These are phyloP conservation scores for Astrocystis sublimbata DNA, from an alignment of 495 filamentous ascomycete genomes.

Conservation along the genomic window DNA sequence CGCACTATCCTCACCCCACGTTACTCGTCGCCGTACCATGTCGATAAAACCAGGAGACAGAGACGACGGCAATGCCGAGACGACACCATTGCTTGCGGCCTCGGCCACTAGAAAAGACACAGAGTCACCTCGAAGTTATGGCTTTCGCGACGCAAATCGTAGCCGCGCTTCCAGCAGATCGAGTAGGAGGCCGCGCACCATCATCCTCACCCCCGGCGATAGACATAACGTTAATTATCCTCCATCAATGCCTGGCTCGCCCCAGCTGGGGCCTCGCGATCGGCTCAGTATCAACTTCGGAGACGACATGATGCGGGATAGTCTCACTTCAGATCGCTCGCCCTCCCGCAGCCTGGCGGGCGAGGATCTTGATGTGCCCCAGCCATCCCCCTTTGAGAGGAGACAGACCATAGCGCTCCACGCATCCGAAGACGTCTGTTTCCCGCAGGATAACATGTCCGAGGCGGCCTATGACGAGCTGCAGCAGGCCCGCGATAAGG, in stretches of 20 bases:
- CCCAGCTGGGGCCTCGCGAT: constrained; percentile 55
- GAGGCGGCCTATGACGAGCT: constrained; percentile 78
- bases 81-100: constrained; percentile 52
- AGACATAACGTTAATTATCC: constrained; percentile 91
- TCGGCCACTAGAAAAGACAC: constrained; percentile 32
- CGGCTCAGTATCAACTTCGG: constrained; percentile 65
- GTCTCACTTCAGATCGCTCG: constrained; percentile 49
- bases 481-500: constrained; percentile 27
- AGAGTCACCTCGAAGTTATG: constrained; percentile 37
- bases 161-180: constrained; percentile 45
- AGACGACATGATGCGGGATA: constrained; percentile 72
- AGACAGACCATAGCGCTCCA: constrained; percentile 50
- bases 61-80: constrained; percentile 52
- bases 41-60: constrained; percentile 9
- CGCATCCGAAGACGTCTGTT: constrained; percentile 90
- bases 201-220: constrained; percentile 39
- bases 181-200: constrained; percentile 35
- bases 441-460: constrained; percentile 75
- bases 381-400: constrained; percentile 42
- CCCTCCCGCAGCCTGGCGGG: constrained; percentile 47
- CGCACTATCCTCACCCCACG: constrained; percentile 35
- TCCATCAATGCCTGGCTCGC: constrained; percentile 86
- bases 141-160: constrained; percentile 34
- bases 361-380: constrained; percentile 33
- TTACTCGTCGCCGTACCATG: constrained; percentile 35